These are phyloP conservation scores for Lasiodiplodia sp. DNA, from an alignment of 2,329 filamentous ascomycete species.

Conservation along the genomic window DNA sequence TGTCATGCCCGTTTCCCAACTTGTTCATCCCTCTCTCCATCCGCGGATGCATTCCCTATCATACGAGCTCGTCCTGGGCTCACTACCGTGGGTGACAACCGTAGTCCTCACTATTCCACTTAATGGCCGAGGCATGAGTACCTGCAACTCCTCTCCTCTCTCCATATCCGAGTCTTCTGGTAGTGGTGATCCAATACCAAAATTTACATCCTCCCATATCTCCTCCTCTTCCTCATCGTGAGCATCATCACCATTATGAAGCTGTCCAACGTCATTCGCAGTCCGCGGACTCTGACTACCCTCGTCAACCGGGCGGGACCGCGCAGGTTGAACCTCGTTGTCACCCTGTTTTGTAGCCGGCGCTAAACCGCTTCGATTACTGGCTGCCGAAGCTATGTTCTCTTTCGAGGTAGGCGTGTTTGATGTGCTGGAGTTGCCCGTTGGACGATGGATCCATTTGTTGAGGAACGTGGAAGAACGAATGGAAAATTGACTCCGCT, in stretches of 20 bases:
- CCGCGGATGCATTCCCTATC: constrained; percentile 12
- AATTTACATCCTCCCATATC: constrained; percentile 1
- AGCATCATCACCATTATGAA: not conserved
- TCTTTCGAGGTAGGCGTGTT: not conserved
- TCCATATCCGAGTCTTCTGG: not conserved
- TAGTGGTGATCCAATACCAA: not conserved
- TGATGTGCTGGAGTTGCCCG: not conserved
- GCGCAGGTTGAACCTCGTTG: not conserved
- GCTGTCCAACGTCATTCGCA: no score
- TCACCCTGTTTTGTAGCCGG: not conserved
- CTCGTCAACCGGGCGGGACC: not conserved
- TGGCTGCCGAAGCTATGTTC: not conserved
- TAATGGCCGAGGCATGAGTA: not conserved
- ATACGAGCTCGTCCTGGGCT: constrained; percentile 17
- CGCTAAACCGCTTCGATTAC: not conserved
- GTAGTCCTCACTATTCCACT: constrained; percentile 19
- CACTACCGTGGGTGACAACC: constrained; percentile 7
- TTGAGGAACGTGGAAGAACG: constrained; percentile 6
- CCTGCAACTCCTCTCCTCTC: not conserved
- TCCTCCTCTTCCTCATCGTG: not conserved
- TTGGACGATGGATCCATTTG: not conserved
- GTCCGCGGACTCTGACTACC: not conserved
- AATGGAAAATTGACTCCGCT: not conserved
- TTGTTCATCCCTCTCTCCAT: not conserved
- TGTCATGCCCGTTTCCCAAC: not conserved